Evolutionary conservation across 2,329 filamentous ascomycete genomes (phyloP), one percentile per base, ranked within the genome.

Genomic region (Penicillium oxalicum): DNA sequence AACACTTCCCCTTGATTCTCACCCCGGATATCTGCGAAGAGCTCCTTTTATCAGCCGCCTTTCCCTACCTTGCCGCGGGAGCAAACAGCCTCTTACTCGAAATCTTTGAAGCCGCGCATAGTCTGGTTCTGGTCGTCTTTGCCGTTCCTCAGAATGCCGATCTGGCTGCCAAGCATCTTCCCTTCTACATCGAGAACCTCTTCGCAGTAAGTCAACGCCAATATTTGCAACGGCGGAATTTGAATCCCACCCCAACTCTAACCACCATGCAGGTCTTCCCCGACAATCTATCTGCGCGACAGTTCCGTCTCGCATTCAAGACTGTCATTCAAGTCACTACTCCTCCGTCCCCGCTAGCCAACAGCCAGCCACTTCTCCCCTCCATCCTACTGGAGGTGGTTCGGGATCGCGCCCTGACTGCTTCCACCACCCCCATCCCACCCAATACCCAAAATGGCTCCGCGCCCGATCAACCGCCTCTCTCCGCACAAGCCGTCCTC

Each of bases 91-190:
- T 78, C 40, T 74, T 87, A 8, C 70, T 84, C 2, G 78, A 83
- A 36, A 81, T 94, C n/a, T 95, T 94, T 60, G 91, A 96, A 68
- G 83, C 91, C 1, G 88, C 90, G 0, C 91, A 96, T 70, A 87
- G 86, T 55, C 81, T 91, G 37, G 80, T 88, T 56, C 79, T 96
- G 5, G 83, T 91, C 1, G 83, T 88, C 4, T 81, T 95, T 40
- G 87, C 87, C 0, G 86, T 87, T 44, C 88, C 90, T 0, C 83
- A 87, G 54, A 91, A 90, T 58, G 82, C 84, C 13, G 70, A 80
- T 12, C 72, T 94, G 24, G 84, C 88, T 12, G 78, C 83, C 7
- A 78, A 80, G 54, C 80, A 93, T 46, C 77, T 91, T 1, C 88
- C 89, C 0, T 88, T 88, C 62, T 95, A 96, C 68, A 83, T 94